Percentiles rank a stretch among this genome's conserved stretches.
Evolutionary conservation across 176 grass and related monocot genomes (phyloP).

Genomic region (Hordeum marinum): DNA sequence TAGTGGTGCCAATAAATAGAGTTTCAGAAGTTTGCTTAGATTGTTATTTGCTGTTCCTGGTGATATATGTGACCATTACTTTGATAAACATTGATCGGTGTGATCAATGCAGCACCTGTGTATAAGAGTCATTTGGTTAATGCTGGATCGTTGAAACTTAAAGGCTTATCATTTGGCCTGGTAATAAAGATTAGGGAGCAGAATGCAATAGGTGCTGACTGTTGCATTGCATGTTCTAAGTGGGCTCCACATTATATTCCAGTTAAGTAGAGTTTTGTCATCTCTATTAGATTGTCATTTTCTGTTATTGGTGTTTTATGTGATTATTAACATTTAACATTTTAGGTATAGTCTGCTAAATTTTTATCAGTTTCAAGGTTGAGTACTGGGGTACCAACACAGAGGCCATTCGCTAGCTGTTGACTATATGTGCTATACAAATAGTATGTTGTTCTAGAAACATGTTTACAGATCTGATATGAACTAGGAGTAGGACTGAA

Average conservation of each 20-base stretch:
- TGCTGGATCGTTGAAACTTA: background rate
- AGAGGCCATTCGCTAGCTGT: background rate
- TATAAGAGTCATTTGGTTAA: background rate
- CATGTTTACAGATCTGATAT: background rate
- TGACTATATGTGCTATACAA: background rate
- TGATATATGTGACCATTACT: background rate
- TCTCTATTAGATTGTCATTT: background rate
- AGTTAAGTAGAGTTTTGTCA: background rate
- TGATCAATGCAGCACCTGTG: background rate
- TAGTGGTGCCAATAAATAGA: background rate
- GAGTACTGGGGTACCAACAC: background rate
- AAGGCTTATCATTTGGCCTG: background rate
- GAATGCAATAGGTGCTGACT: background rate
- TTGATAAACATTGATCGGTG: background rate
- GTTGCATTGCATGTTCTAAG: background rate
- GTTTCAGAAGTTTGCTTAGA: background rate
- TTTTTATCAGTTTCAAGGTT: background rate
- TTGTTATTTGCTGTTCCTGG: background rate
- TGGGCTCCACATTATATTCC: background rate
- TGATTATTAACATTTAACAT: background rate
- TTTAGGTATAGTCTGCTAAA: background rate
- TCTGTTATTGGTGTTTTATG: background rate
- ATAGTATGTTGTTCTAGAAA: background rate
- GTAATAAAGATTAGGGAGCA: background rate
- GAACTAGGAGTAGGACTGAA: background rate